Evolutionary conservation across 1,284 basidiomycete species (phyloP).

Genomic region (Ustilago tritici): DNA sequence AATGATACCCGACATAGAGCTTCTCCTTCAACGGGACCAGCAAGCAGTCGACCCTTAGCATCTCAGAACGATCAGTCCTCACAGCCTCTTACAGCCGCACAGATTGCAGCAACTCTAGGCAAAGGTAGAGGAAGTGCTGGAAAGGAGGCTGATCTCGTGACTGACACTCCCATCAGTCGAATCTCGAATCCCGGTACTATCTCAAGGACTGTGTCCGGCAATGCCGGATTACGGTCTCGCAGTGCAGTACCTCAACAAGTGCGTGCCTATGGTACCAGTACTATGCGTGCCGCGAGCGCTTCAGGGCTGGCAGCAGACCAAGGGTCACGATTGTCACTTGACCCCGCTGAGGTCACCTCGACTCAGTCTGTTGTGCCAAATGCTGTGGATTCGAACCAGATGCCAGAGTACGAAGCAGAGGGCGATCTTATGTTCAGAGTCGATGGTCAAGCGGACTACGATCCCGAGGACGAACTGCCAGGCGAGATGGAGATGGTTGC

Average conservation of each 20-base stretch:
- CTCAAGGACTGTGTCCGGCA: slow-evolving; percentile 9
- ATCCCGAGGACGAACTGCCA: slow-evolving; percentile 48
- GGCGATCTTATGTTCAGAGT: slow-evolving; percentile 48
- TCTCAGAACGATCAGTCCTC: background rate
- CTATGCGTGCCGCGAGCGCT: slow-evolving; percentile 7
- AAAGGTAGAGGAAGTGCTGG: slow-evolving; percentile 19
- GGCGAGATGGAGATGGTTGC: slow-evolving; percentile 53
- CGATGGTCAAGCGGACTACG: slow-evolving; percentile 36
- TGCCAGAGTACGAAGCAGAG: slow-evolving; percentile 40
- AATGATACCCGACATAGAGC: background rate
- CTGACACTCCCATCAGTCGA: slow-evolving; percentile 4
- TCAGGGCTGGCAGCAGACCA: background rate
- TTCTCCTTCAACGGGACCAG: background rate
- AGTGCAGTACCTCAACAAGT: slow-evolving; percentile 18
- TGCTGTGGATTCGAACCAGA: slow-evolving; percentile 2
- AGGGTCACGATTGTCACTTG: background rate
- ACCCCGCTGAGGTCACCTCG: background rate
- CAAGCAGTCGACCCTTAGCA: background rate
- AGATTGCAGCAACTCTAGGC: slow-evolving; percentile 17
- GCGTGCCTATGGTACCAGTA: slow-evolving; percentile 27
- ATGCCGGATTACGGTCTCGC: slow-evolving; percentile 14
- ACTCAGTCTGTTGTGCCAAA: background rate
- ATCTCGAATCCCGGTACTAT: slow-evolving; percentile 18
- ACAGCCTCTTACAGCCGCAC: slow-evolving; percentile 16
- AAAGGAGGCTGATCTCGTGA: background rate